These are phyloP conservation scores for Lactarius vividus DNA, from an alignment of 768 basidiomycete genomes.

Conservation along the genomic window DNA sequence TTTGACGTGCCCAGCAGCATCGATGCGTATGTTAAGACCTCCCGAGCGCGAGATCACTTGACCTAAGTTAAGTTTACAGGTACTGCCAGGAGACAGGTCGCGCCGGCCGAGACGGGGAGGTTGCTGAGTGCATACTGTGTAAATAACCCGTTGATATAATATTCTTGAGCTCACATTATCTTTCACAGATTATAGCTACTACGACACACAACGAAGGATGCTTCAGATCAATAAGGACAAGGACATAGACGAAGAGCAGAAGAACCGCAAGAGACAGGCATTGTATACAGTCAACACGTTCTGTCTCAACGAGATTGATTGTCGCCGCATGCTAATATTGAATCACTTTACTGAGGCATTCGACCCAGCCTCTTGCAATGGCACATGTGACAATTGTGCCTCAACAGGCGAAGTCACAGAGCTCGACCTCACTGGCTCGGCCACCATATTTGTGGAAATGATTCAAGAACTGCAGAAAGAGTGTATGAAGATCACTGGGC, in stretches of 20 bases:
- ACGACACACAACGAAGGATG: slow-evolving; percentile 54
- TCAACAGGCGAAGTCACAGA: slow-evolving; percentile 33
- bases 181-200: slow-evolving; percentile 57
- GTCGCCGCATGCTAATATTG: slow-evolving; percentile 84
- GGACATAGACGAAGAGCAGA: slow-evolving; percentile 49
- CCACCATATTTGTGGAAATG: slow-evolving; percentile 47
- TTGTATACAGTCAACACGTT: slow-evolving; percentile 72
- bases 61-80: slow-evolving; percentile 38
- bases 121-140: slow-evolving; percentile 88
- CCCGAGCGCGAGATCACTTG: slow-evolving; percentile 7
- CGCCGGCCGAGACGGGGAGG: slow-evolving; percentile 86
- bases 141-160: slow-evolving; percentile 30
- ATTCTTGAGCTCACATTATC: not conserved
- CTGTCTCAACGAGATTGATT: slow-evolving; percentile 77
- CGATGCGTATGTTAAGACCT: slow-evolving; percentile 58
- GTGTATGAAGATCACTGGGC: slow-evolving; percentile 15
- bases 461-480: slow-evolving; percentile 16
- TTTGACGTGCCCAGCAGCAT: slow-evolving; percentile 76
- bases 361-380: slow-evolving; percentile 58
- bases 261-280: slow-evolving; percentile 63
- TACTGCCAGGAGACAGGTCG: slow-evolving; percentile 97
- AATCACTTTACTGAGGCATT: slow-evolving; percentile 87
- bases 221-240: slow-evolving; percentile 56
- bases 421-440: slow-evolving; percentile 61
- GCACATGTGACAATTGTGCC: slow-evolving; percentile 80